Evolutionary conservation across 2,329 filamentous ascomycete genomes (phyloP), one percentile per base, ranked within the genome.

Genomic region (Massarina eburnea): DNA sequence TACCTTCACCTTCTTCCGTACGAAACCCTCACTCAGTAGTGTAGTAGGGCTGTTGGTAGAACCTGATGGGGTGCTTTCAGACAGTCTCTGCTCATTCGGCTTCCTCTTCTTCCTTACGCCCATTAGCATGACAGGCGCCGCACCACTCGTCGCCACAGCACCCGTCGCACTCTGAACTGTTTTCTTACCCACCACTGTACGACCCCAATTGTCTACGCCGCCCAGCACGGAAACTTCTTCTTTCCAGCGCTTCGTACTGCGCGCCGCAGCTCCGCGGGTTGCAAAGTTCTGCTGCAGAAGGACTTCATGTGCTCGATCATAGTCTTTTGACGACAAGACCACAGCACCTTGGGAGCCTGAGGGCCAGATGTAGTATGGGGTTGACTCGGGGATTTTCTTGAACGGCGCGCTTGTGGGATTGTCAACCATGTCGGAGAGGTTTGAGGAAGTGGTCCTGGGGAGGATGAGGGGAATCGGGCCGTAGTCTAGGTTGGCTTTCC

Each of bases 261-360:
- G 75, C 1, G 72, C 73, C 0, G 86, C 84, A 38, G 85, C 80
- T 9, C 81, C 79, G 3, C 83, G 68, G 8, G 79, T 85, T 1
- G 82, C 77, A 67, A 94, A 94, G 65, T 91, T 87, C 0, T 91
- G 79, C 46, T 86, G 82, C 4, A 91, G 76, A 0, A 94, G 74
- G 8, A 89, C 71, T 55, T 90, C 87, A 17, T 82, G 76, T 8
- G 83, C 80, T 9, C 86, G 80, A 51, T 83, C 83, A 69, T 90
- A 91, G 39, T 80, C 77, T 20, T 75, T 72, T 18, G 86, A 81
- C 10, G 81, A 77, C 3, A 91, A 77, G 9, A 89, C 75, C 15
- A 82, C 75, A 39, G 81, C 76, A 1, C 86, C 87, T 12, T 86
- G 76, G 3, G 83, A 84, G 18, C 77, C 71, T 0, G 71, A 57